Base-by-base conservation (phyloP, 176 grass and related monocot genomes). In the Metroxylon sagu region DNA sequence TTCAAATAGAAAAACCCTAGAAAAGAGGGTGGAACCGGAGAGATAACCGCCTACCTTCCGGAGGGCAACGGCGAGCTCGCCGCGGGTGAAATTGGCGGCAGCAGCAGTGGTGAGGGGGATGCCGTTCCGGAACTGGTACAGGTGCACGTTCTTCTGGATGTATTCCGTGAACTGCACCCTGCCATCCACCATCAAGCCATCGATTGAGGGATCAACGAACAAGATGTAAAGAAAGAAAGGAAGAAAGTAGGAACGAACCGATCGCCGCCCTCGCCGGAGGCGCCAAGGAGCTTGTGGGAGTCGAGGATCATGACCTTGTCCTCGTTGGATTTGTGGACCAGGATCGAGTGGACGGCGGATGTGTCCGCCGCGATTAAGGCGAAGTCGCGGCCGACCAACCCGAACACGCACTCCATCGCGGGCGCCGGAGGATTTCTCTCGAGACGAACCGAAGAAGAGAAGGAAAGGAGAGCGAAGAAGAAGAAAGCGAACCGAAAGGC, bases 111-210 rank as follows among this genome's bases (percentile, higher is more conserved):
- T 80, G 64, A 98, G 94, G 17, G 88, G 79, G 29, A 93, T 89
- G 65, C 80, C 89, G 55, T 98, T 98, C 61, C 94, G 87, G 79
- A 92, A 92, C 75, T 98, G 84, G 64, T 98, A 89, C 8, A 98
- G 79, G 74, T 98, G 94, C 8, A 98, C 69, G 67, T 98, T 98
- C 82, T 98, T 98, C 84, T 98, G 94, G 58, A 98, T 98, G 85
- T 76, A 98, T 76, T 98, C 94, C 19, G 94, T 98, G 71, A 98
- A 98, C 71, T 98, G 94, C 54, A 93, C 88, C 69, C 94, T 98
- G 78, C 62, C 14, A 1, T 31, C 59, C 60, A 73, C 19, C 27
- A 54, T 43, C 35, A 43, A 43, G 35, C 8, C 35, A 43, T 43
- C 35, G 3, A 43, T 12, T 43, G 35, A 43, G 10, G 35, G 10